A percentile compares a stretch with the other conserved stretches of the same genome.
These are phyloP conservation scores for Pluteus cervinus DNA, from an alignment of 768 basidiomycete genomes.

Conservation along the genomic window DNA sequence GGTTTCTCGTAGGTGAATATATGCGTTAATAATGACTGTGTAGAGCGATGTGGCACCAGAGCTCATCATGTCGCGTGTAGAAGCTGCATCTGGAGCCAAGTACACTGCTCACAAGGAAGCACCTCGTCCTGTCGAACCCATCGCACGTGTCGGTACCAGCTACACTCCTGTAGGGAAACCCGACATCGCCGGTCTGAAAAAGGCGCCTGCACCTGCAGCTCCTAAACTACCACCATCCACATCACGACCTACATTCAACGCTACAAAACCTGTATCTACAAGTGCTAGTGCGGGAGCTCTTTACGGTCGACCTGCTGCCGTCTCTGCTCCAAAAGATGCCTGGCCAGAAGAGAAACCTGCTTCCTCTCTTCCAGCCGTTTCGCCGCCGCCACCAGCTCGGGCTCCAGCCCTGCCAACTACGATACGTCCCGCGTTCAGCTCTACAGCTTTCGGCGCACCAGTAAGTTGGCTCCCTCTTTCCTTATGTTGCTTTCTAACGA, in stretches of 20 bases:
- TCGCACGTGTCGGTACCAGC: conserved; percentile 72
- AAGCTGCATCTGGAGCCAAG: conserved; percentile 83
- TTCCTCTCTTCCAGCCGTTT: conserved; percentile 31
- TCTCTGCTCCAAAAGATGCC: conserved; percentile 45
- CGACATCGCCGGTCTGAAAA: conserved; percentile 59
- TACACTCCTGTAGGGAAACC: conserved; percentile 73
- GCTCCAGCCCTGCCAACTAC: conserved; percentile 40
- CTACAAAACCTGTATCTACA: conserved; percentile 27
- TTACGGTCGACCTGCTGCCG: conserved; percentile 32
- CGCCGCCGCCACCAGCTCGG: conserved; percentile 38
- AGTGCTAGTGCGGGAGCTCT: conserved; percentile 36
- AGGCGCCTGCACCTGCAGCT: conserved; percentile 30
- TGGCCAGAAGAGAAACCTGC: conserved; percentile 52
- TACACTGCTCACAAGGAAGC: conserved; percentile 81
- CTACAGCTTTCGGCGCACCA: too few species aligned
- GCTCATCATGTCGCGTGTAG: conserved; percentile 81
- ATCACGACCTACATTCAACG: conserved; percentile 43
- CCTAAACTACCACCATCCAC: conserved; percentile 32
- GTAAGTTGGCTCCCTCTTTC: too few species aligned
- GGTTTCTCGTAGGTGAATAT: neutral
- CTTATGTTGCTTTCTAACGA: too few species aligned
- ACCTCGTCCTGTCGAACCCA: conserved; percentile 69
- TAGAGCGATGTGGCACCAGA: conserved; percentile 77
- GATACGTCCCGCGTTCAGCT: conserved; percentile 34
- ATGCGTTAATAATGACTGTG: conserved; percentile 1